Evolutionary conservation across 2,329 filamentous ascomycete genomes (phyloP), one percentile per base, ranked within the genome.

Genomic region (Xylaria arbuscula): DNA sequence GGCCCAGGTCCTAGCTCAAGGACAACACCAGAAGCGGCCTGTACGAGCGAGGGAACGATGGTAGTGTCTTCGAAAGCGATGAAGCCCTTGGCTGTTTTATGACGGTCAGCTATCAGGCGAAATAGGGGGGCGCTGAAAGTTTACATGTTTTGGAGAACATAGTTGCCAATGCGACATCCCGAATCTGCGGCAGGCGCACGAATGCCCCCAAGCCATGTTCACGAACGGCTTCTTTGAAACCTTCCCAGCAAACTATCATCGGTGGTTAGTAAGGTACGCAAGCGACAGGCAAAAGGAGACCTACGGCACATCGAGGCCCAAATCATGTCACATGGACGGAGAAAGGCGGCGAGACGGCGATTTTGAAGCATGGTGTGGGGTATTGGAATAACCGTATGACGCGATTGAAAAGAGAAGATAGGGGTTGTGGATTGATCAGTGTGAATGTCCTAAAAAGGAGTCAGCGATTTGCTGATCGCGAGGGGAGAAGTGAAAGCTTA

Each of bases 1-100:
- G 78, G 69, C 2, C 82, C 82, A 3, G 83, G 81, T 22, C 83
- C 83, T 1, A 84, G 76, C 67, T 85, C 83, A 40, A 85, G 79
- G 54, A 84, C 74, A 7, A 75, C 68, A 38, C 83, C 82, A 8
- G 51, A 42, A 11, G 72, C 71, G 22, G 71, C 68, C 19, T 62
- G 19, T 9, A 77, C 34, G 74, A 78, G 68, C 72, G 76, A 76
- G 28, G 80, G 77, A 28, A 80, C 74, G 62, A 66, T 58, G 17
- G 78, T 80, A 7, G 77, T 80, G 47, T 77, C 62, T 73, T 81
- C 79, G n/a, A 51, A 68, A 5, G 54, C 61, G 48, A 64, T 60
- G 19, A 68, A 68, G 1, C 61, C 61, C 7, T 54, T 32, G 13
- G 66, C 66, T 68, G 34, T 2, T 2, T 11, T 40, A 24, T n/a